Percentiles rank a stretch among this genome's conserved stretches.
Conservation (phyloP, 805 yeast species). For the Danielozyma ontarioensis region DNA sequence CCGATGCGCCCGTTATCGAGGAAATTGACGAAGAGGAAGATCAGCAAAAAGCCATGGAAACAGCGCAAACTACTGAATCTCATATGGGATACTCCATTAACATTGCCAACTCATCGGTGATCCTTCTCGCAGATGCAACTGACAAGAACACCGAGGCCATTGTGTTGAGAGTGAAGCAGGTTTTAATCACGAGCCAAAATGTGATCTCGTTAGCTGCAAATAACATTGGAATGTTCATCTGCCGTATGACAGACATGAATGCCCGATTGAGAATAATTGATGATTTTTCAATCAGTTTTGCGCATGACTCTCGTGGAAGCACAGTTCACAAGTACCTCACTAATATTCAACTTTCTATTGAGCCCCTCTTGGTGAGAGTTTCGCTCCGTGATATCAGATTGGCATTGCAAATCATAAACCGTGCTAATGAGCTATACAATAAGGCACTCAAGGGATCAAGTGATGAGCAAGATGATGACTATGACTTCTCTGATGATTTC, state of each 20-base stretch:
- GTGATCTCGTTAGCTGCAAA: conserved; percentile 62
- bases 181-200: conserved; percentile 63
- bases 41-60: conserved; percentile 4
- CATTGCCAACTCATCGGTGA: conserved; percentile 69
- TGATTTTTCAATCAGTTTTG: conserved; percentile 77
- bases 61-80: conserved; percentile 6
- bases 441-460: conserved; percentile 15
- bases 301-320: conserved; percentile 68
- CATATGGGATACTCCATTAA: conserved; percentile 56
- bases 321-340: conserved; percentile 55
- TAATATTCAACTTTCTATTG: conserved; percentile 63
- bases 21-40: conserved; percentile 13
- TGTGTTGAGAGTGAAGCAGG: conserved; percentile 81
- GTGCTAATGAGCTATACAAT: conserved; percentile 54
- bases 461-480: conserved; percentile 18
- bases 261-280: conserved; percentile 72
- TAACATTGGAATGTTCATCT: conserved; percentile 82
- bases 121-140: conserved; percentile 76
- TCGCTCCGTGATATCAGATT: conserved; percentile 83
- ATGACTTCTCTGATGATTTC: conserved; percentile 58
- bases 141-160: conserved; percentile 72
- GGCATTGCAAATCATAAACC: conserved; percentile 68
- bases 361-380: conserved; percentile 74
- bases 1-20: conserved; percentile 8
- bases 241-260: conserved; percentile 61